These are phyloP conservation scores for Arachis monticola DNA, from an alignment of 331 rosid species.

Conservation along the genomic window DNA sequence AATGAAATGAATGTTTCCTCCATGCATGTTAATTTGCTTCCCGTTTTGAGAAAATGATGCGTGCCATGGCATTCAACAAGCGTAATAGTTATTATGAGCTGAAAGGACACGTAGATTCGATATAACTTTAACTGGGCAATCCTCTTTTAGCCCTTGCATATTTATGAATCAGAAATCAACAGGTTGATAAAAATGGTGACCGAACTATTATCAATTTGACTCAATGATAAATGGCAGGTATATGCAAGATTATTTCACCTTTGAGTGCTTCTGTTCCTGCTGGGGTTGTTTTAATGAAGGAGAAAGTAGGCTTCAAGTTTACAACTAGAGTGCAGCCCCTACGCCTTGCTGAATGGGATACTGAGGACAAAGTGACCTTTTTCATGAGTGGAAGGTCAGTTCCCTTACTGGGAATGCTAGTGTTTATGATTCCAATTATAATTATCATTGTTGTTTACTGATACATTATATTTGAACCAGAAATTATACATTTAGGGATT, in stretches of 20 bases:
- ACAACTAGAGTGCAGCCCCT: conserved; percentile 98
- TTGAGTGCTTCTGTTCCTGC: conserved; percentile 95
- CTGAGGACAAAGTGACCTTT: conserved; percentile 89
- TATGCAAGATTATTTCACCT: conserved; percentile 93
- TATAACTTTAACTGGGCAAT: background rate
- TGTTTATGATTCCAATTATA: conserved; percentile 3
- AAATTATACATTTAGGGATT: conserved; percentile 85
- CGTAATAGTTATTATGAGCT: background rate
- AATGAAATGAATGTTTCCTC: conserved; percentile 3
- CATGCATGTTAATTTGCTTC: conserved; percentile 11
- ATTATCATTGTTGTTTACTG: conserved; percentile 41
- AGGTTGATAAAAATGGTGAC: conserved; percentile 20
- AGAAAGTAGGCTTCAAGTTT: conserved; percentile 89
- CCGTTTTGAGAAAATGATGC: conserved; percentile 9
- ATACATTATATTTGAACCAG: conserved; percentile 56
- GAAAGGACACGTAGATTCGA: background rate
- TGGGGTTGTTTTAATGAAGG: conserved; percentile 91
- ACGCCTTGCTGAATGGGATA: conserved; percentile 97
- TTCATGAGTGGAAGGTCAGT: conserved; percentile 93
- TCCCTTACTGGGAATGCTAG: conserved; percentile 24
- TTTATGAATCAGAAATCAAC: background rate
- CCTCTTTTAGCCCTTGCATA: background rate
- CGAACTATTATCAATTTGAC: conserved; percentile 19
- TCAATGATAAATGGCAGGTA: conserved; percentile 57
- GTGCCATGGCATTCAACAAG: background rate